phyloP scores from a whole-genome alignment of 2,329 filamentous ascomycete genomes.

The Botrytis sinoallii region DNA sequence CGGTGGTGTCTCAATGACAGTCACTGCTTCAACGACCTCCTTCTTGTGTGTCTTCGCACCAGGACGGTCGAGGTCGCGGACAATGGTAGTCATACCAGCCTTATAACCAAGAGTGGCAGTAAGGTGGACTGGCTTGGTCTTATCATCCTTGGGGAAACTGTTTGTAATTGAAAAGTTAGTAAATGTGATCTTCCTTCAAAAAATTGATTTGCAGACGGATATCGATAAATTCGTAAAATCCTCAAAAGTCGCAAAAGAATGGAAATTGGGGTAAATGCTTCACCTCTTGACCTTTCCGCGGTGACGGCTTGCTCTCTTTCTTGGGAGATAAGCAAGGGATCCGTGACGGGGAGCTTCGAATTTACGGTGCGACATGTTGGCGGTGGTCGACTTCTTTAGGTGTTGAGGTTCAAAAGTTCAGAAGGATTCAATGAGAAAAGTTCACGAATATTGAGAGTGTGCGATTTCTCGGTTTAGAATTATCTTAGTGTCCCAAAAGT shows the following conservation, averaged over 20 bases:
- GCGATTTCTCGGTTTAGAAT: constrained; percentile 16
- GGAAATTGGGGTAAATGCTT: constrained; percentile 42
- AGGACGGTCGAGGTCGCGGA: constrained; percentile 91
- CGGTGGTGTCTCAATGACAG: constrained; percentile 88
- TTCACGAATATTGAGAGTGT: constrained; percentile 17
- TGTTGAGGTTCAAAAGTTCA: constrained; percentile 21
- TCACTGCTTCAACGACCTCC: constrained; percentile 87
- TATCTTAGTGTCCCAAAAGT: background rate
- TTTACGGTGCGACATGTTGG: constrained; percentile 34
- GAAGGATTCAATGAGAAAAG: constrained; percentile 9
- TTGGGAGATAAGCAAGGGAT: constrained; percentile 80
- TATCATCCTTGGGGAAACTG: constrained; percentile 98
- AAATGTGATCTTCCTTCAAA: background rate
- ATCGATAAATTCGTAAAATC: background rate
- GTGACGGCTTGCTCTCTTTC: constrained; percentile 92
- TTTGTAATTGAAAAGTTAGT: constrained; percentile 19
- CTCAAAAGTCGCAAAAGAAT: constrained; percentile 20
- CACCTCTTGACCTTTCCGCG: constrained; percentile 98
- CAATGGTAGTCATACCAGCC: constrained; percentile 99
- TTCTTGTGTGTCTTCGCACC: constrained; percentile 99
- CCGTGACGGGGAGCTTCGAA: constrained; percentile 81
- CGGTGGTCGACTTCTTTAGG: constrained; percentile 19
- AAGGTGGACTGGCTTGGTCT: constrained; percentile 99
- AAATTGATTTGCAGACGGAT: background rate
- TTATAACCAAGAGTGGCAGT: constrained; percentile 99